phyloP scores from a whole-genome alignment of 257 asterid species.

The Przewalskia tangutica region DNA sequence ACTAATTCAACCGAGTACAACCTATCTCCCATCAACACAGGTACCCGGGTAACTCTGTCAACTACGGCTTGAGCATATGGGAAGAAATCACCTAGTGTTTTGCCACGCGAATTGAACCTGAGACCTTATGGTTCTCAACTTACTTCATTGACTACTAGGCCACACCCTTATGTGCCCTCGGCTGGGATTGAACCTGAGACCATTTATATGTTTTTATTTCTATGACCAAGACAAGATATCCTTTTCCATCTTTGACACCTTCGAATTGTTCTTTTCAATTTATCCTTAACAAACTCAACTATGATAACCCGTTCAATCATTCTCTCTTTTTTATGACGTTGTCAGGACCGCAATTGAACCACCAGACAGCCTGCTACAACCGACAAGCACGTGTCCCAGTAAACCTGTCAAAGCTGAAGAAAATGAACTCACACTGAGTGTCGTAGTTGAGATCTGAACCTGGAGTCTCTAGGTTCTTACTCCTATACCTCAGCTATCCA shows the following conservation, averaged over 20 bases:
- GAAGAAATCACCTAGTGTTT: not conserved
- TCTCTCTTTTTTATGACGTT: not conserved
- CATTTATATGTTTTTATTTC: not conserved
- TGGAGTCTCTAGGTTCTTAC: not conserved
- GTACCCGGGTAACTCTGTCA: not conserved
- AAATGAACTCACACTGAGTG: not conserved
- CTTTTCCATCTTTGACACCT: not conserved
- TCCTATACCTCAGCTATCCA: not conserved
- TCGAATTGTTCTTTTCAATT: not conserved
- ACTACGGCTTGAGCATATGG: not conserved
- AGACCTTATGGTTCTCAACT: not conserved
- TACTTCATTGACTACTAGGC: not conserved
- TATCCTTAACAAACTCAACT: not conserved
- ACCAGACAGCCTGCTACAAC: not conserved
- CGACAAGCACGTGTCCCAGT: not conserved
- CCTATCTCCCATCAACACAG: not conserved
- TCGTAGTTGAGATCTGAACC: not conserved
- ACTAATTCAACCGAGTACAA: not conserved
- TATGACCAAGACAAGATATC: not conserved
- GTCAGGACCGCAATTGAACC: not conserved
- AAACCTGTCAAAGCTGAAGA: not conserved
- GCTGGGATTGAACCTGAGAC: not conserved
- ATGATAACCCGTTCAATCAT: not conserved
- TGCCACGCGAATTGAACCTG: not conserved
- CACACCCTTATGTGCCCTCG: not conserved